Conservation (phyloP, 805 yeast genomes). For the Ogataea minuta region DNA sequence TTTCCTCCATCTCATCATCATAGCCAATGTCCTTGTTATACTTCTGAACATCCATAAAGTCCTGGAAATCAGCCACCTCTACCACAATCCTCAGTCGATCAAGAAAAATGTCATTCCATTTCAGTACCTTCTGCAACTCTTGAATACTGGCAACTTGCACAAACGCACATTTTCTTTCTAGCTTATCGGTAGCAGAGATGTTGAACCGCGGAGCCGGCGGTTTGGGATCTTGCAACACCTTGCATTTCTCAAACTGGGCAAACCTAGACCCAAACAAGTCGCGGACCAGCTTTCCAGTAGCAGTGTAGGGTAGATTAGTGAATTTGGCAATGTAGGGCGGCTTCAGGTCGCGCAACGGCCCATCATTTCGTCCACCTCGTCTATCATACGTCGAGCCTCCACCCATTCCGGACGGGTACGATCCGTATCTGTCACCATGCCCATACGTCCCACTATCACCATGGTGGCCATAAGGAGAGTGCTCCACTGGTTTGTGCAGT, state of each 20-base stretch:
- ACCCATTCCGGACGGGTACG: constrained; percentile 7
- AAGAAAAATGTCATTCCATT: constrained; percentile 55
- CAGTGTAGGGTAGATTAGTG: constrained; percentile 54
- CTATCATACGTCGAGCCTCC: constrained; percentile 8
- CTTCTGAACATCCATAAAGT: constrained; percentile 36
- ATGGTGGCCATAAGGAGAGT: constrained; percentile 11
- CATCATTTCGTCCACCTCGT: constrained; percentile 15
- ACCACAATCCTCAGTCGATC: constrained; percentile 37
- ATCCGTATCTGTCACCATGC: constrained; percentile 8
- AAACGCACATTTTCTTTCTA: constrained; percentile 58
- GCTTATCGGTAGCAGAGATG: constrained; percentile 39
- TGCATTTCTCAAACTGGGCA: constrained; percentile 55
- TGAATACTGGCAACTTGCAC: constrained; percentile 52
- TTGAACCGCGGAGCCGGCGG: constrained; percentile 36
- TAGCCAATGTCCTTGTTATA: constrained; percentile 29
- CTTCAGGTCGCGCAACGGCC: constrained; percentile 16
- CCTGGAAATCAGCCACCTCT: constrained; percentile 38
- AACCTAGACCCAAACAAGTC: constrained; percentile 65
- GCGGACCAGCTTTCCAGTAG: constrained; percentile 48
- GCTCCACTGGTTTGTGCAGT: constrained; percentile 15
- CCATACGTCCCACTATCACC: constrained; percentile 7
- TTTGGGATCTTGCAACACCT: constrained; percentile 44
- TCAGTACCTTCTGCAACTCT: constrained; percentile 56
- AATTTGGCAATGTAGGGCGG: constrained; percentile 71
- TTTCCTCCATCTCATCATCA: constrained; percentile 29